phyloP scores from a whole-genome alignment of 2,329 filamentous ascomycete genomes.

The Ceratocystis lukuohia region DNA sequence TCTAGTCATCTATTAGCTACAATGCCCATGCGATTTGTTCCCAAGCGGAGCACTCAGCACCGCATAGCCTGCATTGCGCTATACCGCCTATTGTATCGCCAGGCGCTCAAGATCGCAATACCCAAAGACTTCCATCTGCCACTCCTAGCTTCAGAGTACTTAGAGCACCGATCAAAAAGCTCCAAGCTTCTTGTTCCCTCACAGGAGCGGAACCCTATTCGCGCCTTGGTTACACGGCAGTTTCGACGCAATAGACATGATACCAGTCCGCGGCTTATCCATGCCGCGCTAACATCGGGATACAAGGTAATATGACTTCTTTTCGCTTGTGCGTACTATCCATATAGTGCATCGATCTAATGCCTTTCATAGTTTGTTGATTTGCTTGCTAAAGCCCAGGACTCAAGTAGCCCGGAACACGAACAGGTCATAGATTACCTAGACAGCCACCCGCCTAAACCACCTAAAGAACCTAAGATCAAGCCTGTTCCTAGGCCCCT shows the following conservation, averaged over 20 bases:
- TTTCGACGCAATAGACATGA: slow-evolving; percentile 49
- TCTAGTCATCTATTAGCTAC: slow-evolving; percentile 20
- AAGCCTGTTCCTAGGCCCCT: slow-evolving; percentile 24
- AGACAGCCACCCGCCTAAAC: neutral
- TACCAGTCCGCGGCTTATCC: slow-evolving; percentile 46
- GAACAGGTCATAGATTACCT: slow-evolving; percentile 27
- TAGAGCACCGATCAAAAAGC: neutral
- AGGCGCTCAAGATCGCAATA: slow-evolving; percentile 41
- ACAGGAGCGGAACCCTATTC: slow-evolving; percentile 33
- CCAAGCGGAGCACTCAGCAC: slow-evolving; percentile 39
- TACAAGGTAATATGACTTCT: slow-evolving; percentile 43
- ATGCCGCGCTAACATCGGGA: slow-evolving; percentile 49
- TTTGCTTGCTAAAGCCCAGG: slow-evolving; percentile 30
- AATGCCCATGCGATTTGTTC: slow-evolving; percentile 30
- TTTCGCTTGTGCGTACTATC: neutral
- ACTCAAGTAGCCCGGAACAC: slow-evolving; percentile 30
- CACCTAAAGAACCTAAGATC: slow-evolving; percentile 21
- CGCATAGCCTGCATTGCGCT: slow-evolving; percentile 51
- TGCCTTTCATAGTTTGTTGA: slow-evolving; percentile 29
- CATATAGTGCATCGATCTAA: neutral
- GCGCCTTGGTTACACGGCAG: slow-evolving; percentile 44
- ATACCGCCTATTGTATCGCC: slow-evolving; percentile 54
- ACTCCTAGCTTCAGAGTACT: neutral
- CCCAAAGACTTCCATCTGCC: slow-evolving; percentile 30
- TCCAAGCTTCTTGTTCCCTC: neutral